phyloP scores from a whole-genome alignment of 2,329 filamentous ascomycete species.

The Mycosphaerella sp. region DNA sequence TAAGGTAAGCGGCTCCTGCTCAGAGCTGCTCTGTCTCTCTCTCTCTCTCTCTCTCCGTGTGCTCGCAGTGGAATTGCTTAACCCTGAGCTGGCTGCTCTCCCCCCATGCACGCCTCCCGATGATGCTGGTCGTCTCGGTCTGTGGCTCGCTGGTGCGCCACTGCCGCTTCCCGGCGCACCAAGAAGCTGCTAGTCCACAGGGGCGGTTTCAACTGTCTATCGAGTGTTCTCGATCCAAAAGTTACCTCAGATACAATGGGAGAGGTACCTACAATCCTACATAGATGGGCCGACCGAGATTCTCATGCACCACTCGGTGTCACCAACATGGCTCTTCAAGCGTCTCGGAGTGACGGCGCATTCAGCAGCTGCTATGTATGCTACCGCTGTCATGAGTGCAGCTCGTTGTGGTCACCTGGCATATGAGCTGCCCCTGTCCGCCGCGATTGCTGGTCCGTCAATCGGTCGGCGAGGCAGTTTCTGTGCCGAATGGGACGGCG shows the following conservation, averaged over 20 bases:
- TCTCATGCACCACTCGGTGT: too few relatives aligned
- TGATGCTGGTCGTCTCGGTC: neutral
- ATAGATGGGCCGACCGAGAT: too few relatives aligned
- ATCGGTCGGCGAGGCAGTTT: neutral
- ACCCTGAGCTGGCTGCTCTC: neutral
- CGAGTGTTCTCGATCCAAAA: neutral
- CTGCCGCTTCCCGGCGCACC: neutral
- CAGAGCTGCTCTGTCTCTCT: too few relatives aligned
- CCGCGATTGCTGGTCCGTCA: too few relatives aligned
- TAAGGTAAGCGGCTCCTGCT: neutral
- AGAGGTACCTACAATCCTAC: neutral
- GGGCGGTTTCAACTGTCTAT: neutral
- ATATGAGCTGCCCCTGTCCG: neutral
- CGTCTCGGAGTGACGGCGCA: neutral
- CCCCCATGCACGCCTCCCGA: neutral
- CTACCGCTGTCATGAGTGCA: neutral
- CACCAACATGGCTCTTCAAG: neutral
- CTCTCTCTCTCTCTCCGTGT: too few relatives aligned
- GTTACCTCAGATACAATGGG: neutral
- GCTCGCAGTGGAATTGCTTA: neutral
- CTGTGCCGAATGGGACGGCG: neutral
- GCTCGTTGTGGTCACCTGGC: neutral
- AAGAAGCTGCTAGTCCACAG: too few relatives aligned
- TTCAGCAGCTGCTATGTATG: neutral
- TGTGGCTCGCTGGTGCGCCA: neutral